Conservation (phyloP, 2,329 filamentous ascomycete genomes). For the Boeremia lycopersici region DNA sequence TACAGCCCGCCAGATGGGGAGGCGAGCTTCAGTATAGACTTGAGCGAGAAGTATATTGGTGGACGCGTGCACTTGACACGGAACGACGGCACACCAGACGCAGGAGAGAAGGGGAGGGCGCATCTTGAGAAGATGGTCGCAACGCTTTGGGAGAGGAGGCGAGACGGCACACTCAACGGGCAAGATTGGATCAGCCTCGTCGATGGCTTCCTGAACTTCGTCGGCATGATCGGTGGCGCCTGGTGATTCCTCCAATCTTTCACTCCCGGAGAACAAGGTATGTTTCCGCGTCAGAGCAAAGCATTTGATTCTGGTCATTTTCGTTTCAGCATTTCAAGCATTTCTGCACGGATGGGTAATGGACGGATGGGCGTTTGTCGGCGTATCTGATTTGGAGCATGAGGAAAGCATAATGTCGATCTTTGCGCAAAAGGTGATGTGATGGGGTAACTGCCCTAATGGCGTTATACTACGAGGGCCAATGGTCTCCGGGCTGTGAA, state of each 20-base stretch:
- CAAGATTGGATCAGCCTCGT: slow-evolving; percentile 46
- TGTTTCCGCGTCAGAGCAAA: background rate
- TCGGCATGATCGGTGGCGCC: slow-evolving; percentile 30
- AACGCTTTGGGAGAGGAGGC: slow-evolving; percentile 44
- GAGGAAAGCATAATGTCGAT: background rate
- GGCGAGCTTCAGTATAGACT: slow-evolving; percentile 45
- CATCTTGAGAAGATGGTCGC: slow-evolving; percentile 32
- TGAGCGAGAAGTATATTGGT: slow-evolving; percentile 44
- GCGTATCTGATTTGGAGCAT: background rate
- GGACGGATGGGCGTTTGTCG: background rate
- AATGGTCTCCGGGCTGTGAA: too few relatives aligned
- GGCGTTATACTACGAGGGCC: too few relatives aligned
- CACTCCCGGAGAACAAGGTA: background rate
- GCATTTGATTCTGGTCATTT: background rate
- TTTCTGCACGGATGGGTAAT: background rate
- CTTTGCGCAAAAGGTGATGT: too few relatives aligned
- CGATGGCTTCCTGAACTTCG: slow-evolving; percentile 42
- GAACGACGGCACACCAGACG: slow-evolving; percentile 42
- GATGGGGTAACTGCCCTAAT: too few relatives aligned
- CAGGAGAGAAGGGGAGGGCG: slow-evolving; percentile 33
- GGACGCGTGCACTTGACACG: slow-evolving; percentile 40
- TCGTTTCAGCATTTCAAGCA: slow-evolving; percentile 16
- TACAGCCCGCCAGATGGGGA: slow-evolving; percentile 46
- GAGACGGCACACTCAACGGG: slow-evolving; percentile 36
- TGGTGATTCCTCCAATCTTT: slow-evolving; percentile 16